phyloP scores from a whole-genome alignment of 108 stramenopile species.

The Nitzschia sp. region DNA sequence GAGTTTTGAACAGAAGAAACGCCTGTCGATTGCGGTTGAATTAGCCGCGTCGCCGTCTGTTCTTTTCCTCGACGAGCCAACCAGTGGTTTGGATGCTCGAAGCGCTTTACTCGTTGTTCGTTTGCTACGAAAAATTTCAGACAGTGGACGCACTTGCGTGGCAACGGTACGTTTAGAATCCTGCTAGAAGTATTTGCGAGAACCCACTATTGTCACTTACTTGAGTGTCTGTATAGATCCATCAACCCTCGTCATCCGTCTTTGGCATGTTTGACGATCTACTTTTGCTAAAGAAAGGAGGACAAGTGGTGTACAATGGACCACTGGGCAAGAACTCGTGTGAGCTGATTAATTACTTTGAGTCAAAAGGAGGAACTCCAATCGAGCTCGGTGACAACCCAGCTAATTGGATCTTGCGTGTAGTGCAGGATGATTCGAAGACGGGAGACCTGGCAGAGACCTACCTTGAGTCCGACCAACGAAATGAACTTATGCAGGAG shows the following conservation, averaged over 20 bases:
- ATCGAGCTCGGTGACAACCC: conserved; percentile 69
- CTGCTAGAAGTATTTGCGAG: not conserved
- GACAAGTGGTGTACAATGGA: conserved; percentile 56
- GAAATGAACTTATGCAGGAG: not conserved
- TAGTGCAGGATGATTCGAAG: conserved; percentile 20
- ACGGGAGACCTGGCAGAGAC: conserved; percentile 42
- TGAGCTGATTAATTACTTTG: conserved; percentile 55
- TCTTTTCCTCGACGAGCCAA: conserved; percentile 82
- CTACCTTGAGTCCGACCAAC: conserved; percentile 18
- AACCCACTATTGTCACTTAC: not conserved
- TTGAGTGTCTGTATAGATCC: conserved; percentile 22
- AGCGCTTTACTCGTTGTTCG: conserved; percentile 61
- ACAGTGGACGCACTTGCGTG: conserved; percentile 54
- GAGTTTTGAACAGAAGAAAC: conserved; percentile 74
- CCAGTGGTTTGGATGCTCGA: conserved; percentile 66
- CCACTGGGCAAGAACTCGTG: conserved; percentile 50
- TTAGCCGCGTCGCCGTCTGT: conserved; percentile 58
- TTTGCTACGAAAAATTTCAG: conserved; percentile 56
- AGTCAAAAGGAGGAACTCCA: conserved; percentile 40
- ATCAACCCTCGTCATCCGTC: conserved; percentile 63
- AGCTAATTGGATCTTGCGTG: conserved; percentile 62
- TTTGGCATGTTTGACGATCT: conserved; percentile 43
- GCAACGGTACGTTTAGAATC: conserved; percentile 5
- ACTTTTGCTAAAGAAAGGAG: conserved; percentile 32
- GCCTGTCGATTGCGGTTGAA: conserved; percentile 76